A percentile compares a stretch with the other conserved stretches of the same genome.
Evolutionary conservation across 169 alveolate species (phyloP).

Genomic region (Plasmodium coatneyi): DNA sequence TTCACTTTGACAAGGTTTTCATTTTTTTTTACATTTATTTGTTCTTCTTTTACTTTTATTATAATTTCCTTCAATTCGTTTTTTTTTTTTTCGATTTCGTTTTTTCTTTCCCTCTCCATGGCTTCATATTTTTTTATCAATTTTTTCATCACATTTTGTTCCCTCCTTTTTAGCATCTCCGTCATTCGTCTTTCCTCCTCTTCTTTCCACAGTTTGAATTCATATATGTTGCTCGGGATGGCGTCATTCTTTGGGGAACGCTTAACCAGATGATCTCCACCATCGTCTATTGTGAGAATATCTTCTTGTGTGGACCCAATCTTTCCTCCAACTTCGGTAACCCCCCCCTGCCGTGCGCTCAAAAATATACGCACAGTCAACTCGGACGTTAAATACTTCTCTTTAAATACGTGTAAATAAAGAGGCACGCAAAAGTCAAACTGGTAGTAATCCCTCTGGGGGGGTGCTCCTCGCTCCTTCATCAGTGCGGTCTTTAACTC

Average conservation of each 20-base stretch:
- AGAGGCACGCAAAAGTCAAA: conserved; percentile 1
- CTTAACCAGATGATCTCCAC: background rate
- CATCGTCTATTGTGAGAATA: background rate
- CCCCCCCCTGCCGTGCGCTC: background rate
- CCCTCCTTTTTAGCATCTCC: conserved; percentile 29
- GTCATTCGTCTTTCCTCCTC: conserved; percentile 22
- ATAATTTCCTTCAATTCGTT: conserved; percentile 64
- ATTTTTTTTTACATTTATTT: conserved; percentile 40
- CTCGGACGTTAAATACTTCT: conserved; percentile 61
- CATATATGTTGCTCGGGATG: conserved; percentile 37
- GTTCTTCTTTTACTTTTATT: conserved; percentile 54
- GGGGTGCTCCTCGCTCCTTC: background rate
- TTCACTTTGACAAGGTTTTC: conserved; percentile 28
- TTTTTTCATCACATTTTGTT: conserved; percentile 17
- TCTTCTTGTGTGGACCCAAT: background rate
- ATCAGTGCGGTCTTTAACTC: conserved; percentile 7
- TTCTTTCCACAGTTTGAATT: conserved; percentile 61
- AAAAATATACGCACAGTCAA: background rate
- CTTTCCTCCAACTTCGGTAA: background rate
- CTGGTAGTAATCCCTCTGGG: conserved; percentile 8
- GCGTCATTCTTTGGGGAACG: background rate
- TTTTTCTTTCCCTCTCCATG: conserved; percentile 65
- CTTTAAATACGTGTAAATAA: conserved; percentile 54
- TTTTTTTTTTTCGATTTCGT: conserved; percentile 49
- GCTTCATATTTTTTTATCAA: conserved; percentile 34